A percentile compares a stretch with the other conserved stretches of the same genome.
phyloP scores from a whole-genome alignment of 208 protist genomes.

The Wallacemonas collosoma region DNA sequence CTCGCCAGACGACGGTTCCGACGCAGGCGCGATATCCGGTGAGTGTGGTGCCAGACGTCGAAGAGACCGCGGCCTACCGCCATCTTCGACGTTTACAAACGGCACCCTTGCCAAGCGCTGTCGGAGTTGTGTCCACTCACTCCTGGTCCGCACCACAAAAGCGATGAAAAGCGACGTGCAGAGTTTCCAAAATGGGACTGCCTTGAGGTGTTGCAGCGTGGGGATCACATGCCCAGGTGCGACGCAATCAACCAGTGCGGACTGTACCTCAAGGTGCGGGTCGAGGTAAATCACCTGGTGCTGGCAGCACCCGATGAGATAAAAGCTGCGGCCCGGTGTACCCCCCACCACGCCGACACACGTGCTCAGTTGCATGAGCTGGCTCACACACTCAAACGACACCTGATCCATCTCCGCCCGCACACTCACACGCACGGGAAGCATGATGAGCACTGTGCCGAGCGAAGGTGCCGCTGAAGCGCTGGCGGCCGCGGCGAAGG shows the following conservation, averaged over 20 bases:
- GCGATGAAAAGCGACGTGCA: conserved; percentile 75
- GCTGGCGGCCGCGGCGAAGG: neutral
- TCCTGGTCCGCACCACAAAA: conserved; percentile 44
- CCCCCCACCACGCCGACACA: conserved; percentile 79
- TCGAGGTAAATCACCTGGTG: conserved; percentile 74
- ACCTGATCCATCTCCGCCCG: conserved; percentile 46
- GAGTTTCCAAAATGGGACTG: conserved; percentile 55
- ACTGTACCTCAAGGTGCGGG: conserved; percentile 57
- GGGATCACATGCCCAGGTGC: conserved; percentile 30
- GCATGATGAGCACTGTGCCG: conserved; percentile 62
- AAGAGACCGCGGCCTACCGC: neutral
- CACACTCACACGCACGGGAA: conserved; percentile 50
- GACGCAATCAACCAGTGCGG: conserved; percentile 36
- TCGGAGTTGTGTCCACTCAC: conserved; percentile 45
- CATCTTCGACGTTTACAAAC: conserved; percentile 41
- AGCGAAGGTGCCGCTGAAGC: neutral
- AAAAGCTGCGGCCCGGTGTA: conserved; percentile 66
- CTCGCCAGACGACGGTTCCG: neutral
- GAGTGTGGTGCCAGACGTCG: neutral
- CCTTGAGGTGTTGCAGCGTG: conserved; percentile 39
- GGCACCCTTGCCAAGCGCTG: conserved; percentile 20
- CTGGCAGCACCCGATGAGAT: conserved; percentile 66
- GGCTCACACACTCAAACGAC: conserved; percentile 56
- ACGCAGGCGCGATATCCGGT: neutral
- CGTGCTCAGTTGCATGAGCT: conserved; percentile 48